Evolutionary conservation across 83 land plant genomes (phyloP).

Genomic region (Picea abies): DNA sequence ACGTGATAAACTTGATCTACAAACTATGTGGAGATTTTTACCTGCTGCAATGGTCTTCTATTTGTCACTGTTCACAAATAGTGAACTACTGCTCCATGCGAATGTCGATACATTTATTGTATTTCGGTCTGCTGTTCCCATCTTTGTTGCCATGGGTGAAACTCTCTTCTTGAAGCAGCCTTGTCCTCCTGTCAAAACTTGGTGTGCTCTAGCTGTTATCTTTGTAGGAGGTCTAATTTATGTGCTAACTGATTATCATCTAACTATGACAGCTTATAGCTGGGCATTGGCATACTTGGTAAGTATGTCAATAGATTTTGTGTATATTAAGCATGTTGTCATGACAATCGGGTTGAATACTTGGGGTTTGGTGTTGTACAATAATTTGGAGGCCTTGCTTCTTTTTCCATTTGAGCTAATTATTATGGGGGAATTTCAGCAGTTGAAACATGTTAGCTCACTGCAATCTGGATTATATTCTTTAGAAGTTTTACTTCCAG

Average conservation of each 20-base stretch:
- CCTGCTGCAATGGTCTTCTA: constrained; percentile 56
- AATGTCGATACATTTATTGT: constrained; percentile 61
- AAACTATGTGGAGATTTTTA: constrained; percentile 30
- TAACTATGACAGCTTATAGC: constrained; percentile 36
- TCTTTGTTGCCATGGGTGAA: constrained; percentile 54
- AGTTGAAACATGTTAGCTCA: constrained; percentile 18
- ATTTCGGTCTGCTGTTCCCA: constrained; percentile 53
- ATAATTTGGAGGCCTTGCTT: constrained; percentile 55
- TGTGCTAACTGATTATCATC: constrained; percentile 45
- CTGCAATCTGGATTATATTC: constrained; percentile 26
- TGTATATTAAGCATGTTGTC: constrained; percentile 56
- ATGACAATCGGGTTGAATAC: constrained; percentile 53
- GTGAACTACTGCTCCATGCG: constrained; percentile 61
- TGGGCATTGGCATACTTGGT: constrained; percentile 54
- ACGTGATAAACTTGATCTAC: constrained; percentile 36
- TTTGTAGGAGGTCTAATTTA: constrained; percentile 40
- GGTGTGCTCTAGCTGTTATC: constrained; percentile 42
- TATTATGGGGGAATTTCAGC: constrained; percentile 44
- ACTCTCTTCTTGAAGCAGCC: constrained; percentile 49
- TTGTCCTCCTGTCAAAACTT: constrained; percentile 43
- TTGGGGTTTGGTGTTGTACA: constrained; percentile 58
- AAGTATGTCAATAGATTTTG: constrained; percentile 58
- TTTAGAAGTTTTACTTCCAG: constrained; percentile 40
- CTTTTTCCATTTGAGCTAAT: constrained; percentile 54
- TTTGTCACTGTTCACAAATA: constrained; percentile 57